Percentiles rank a stretch among this genome's conserved stretches.
Evolutionary conservation across 73 alveolate genomes (phyloP).

Genomic region (Durusdinium trenchii): DNA sequence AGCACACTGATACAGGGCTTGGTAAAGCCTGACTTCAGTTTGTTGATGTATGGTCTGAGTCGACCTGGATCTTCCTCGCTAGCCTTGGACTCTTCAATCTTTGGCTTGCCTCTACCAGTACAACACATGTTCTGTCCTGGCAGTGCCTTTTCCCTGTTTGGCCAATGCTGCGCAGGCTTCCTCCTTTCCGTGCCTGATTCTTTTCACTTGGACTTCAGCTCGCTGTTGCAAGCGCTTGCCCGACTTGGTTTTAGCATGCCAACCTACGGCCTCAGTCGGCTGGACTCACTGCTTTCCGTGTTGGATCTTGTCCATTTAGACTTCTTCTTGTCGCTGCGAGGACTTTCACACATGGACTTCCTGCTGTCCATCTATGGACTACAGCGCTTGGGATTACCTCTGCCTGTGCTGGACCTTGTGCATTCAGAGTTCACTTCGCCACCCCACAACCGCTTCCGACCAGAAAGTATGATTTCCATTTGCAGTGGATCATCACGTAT

Average conservation of each 20-base stretch:
- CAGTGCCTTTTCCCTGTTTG: neutral
- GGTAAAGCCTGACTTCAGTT: slow-evolving; percentile 24
- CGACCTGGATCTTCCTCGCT: neutral
- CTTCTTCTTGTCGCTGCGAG: neutral
- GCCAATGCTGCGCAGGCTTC: slow-evolving; percentile 1
- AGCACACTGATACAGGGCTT: slow-evolving; percentile 12
- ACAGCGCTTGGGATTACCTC: neutral
- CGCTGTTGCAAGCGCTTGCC: neutral
- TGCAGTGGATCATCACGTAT: slow-evolving; percentile 13
- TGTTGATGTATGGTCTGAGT: slow-evolving; percentile 34
- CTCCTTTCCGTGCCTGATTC: slow-evolving; percentile 2
- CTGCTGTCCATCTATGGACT: slow-evolving; percentile 1
- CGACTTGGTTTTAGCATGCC: neutral
- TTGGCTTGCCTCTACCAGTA: neutral
- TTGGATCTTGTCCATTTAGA: slow-evolving; percentile 60
- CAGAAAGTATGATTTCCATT: neutral
- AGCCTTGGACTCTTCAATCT: slow-evolving; percentile 4
- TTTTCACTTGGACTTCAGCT: neutral
- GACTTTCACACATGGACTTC: neutral
- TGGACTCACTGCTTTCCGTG: neutral
- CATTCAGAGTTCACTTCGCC: neutral
- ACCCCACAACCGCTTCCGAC: neutral
- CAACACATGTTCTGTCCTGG: slow-evolving; percentile 38
- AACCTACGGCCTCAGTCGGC: neutral
- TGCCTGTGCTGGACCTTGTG: slow-evolving; percentile 40